Evolutionary conservation across 148 eudicot genomes (phyloP), one percentile per base, ranked within the genome.

Genomic region (Cornus suecica): DNA sequence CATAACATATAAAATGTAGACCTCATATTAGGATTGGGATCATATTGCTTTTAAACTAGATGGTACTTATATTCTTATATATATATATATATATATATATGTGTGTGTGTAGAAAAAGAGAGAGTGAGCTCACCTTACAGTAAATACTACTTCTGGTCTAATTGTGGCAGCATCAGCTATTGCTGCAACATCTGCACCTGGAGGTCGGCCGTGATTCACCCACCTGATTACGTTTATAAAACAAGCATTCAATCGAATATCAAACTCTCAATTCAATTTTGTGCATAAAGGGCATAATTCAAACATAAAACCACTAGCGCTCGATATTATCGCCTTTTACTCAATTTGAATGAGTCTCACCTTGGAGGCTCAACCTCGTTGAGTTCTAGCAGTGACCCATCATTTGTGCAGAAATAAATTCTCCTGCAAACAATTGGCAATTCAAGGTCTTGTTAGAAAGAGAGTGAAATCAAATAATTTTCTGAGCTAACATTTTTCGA

Each of bases 131-230:
- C 73, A 93, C 98, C 98, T 93, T 68, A 93, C 76, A 73, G 83
- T 90, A 70, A 89, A 91, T 2, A 93, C 75, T 51, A 87, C 86
- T 72, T 89, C 83, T 76, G 79, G 79, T 80, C 82, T 90, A 32
- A 87, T 28, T 65, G 82, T 75, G 54, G 82, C 86, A 65, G 88
- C 92, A 82, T 90, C 98, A 64, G 90, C 91, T 71, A 94, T 84
- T 71, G 83, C 97, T 80, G 94, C 94, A 78, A 91, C 94, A 81
- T 90, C 80, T 52, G 97, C 98, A 9, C 92, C 91, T n/a, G 92
- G 94, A 16, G 98, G 98, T 20, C 82, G 80, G 8, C 94, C 91
- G 62, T 94, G 94, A 86, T 88, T 87, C 29, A 82, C 77, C 94
- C 91, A 94, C 75, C 97, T 92, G 71, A 32, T 70, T 27, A 69